A percentile compares a stretch with the other conserved stretches of the same genome.
phyloP scores from a whole-genome alignment of 1,139 yeast species.

The Starmera stellimalicola region DNA sequence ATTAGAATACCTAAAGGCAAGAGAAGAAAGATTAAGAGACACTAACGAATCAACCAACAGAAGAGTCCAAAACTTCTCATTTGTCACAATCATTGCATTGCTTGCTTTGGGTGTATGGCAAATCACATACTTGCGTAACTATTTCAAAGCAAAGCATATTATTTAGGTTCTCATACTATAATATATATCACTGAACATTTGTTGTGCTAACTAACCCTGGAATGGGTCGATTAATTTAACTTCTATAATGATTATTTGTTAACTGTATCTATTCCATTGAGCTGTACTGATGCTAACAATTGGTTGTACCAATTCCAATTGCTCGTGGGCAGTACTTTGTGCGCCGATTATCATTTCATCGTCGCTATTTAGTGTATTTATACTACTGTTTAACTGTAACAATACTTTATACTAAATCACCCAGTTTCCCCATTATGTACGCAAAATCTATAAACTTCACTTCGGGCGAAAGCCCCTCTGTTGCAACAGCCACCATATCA shows the following conservation, averaged over 20 bases:
- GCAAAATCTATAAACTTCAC: slow-evolving; percentile 34
- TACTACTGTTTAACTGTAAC: no score
- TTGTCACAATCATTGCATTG: slow-evolving; percentile 57
- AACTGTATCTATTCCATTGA: background rate
- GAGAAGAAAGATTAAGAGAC: slow-evolving; percentile 91
- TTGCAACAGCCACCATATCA: slow-evolving; percentile 35
- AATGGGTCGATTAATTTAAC: no score
- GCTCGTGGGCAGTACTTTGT: no score
- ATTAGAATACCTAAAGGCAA: slow-evolving; percentile 68
- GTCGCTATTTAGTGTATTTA: no score
- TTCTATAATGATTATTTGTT: no score
- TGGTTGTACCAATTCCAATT: no score
- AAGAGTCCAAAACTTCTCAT: slow-evolving; percentile 78
- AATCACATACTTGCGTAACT: slow-evolving; percentile 80
- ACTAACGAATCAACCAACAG: slow-evolving; percentile 83
- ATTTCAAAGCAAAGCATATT: slow-evolving; percentile 90
- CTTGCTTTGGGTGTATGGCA: slow-evolving; percentile 86
- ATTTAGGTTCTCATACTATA: no score
- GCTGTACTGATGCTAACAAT: no score
- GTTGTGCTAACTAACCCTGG: no score
- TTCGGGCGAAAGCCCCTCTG: slow-evolving; percentile 25
- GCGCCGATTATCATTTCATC: no score
- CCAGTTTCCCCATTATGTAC: slow-evolving; percentile 34
- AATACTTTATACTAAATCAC: no score
- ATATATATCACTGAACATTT: no score